These are phyloP conservation scores for Avena insularis DNA, from an alignment of 176 grass and related monocot genomes.

Conservation along the genomic window DNA sequence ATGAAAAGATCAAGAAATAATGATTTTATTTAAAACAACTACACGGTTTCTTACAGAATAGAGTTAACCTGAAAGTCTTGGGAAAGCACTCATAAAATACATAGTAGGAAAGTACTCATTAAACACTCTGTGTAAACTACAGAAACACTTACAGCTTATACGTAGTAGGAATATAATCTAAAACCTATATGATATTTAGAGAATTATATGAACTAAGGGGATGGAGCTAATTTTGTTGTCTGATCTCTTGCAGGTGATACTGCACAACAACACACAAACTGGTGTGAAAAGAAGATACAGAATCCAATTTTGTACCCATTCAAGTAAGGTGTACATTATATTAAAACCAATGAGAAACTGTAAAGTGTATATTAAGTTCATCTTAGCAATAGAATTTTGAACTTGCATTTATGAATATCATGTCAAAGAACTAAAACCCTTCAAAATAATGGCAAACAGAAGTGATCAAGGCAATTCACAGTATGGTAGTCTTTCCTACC, in stretches of 20 bases:
- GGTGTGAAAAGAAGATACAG: not conserved
- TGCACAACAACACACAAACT: not conserved
- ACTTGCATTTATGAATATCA: not conserved
- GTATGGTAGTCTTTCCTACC: not conserved
- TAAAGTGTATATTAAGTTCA: conserved; percentile 14
- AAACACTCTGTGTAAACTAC: conserved; percentile 13
- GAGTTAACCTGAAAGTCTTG: not conserved
- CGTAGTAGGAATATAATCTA: not conserved
- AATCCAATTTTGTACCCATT: not conserved
- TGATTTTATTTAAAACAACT: conserved; percentile 5
- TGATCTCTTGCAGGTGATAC: not conserved
- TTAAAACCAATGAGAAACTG: not conserved
- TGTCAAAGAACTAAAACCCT: not conserved
- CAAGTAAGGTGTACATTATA: conserved; percentile 7
- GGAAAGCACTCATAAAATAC: not conserved
- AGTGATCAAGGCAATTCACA: not conserved
- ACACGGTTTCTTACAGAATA: conserved; percentile 11
- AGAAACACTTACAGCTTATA: conserved; percentile 5
- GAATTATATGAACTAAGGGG: not conserved
- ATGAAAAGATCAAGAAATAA: conserved; percentile 24
- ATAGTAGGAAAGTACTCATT: not conserved
- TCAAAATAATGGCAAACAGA: not conserved
- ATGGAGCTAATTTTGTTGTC: not conserved
- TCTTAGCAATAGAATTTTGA: not conserved
- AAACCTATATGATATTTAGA: not conserved